Conservation (phyloP, 495 filamentous ascomycete species). For the Mycothermus thermophilus region DNA sequence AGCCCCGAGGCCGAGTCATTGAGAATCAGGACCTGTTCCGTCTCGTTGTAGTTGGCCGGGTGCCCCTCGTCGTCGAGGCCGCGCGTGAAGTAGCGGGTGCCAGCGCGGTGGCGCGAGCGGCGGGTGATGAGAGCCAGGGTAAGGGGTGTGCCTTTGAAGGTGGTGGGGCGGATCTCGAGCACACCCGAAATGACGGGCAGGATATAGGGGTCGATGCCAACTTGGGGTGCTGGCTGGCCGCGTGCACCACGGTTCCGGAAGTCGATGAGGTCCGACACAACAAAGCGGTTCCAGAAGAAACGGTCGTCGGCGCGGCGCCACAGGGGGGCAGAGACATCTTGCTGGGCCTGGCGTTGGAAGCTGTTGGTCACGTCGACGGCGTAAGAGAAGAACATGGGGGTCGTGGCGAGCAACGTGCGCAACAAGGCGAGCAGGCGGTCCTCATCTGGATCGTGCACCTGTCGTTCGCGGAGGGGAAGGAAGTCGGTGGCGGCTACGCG, state of each 20-base stretch:
- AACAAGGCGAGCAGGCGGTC: constrained; percentile 74
- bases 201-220: constrained; percentile 80
- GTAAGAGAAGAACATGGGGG: constrained; percentile 97
- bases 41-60: constrained; percentile 96
- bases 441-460: constrained; percentile 83
- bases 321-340: constrained; percentile 52
- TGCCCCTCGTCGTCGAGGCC: constrained; percentile 88
- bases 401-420: constrained; percentile 59
- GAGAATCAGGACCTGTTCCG: constrained; percentile 77
- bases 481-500: constrained; percentile 84
- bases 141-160: constrained; percentile 64
- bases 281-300: constrained; percentile 96
- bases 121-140: constrained; percentile 81
- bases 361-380: constrained; percentile 86
- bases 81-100: constrained; percentile 87
- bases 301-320: constrained; percentile 92
- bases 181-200: constrained; percentile 90
- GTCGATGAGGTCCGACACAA: constrained; percentile 83
- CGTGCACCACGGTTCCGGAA: constrained; percentile 45
- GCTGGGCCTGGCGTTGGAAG: constrained; percentile 79
- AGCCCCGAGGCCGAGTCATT: constrained; percentile 61
- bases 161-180: constrained; percentile 70
- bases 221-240: constrained; percentile 51
- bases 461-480: constrained; percentile 82
- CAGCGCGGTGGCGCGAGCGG: constrained; percentile 69